Conservation (phyloP, 2,329 filamentous ascomycete species). For the Camillea tinctor region DNA sequence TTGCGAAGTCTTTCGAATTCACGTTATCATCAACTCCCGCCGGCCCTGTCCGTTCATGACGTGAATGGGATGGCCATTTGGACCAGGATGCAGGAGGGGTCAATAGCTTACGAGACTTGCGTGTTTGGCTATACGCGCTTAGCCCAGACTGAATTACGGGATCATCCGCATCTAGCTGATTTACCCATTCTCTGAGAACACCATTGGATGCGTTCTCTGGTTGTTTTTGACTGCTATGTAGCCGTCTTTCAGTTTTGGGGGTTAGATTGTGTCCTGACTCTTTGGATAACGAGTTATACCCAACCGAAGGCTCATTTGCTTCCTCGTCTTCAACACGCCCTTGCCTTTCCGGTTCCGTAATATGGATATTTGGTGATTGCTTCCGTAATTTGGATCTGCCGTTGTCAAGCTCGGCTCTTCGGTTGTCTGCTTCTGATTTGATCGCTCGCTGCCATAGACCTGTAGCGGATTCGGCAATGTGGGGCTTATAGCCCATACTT, state of each 20-base stretch:
- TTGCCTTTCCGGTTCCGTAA: not conserved
- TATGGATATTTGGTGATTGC: conserved; percentile 1
- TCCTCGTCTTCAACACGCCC: not conserved
- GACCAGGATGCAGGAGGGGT: conserved; percentile 33
- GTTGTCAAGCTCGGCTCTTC: not conserved
- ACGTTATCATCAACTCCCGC: conserved; percentile 28
- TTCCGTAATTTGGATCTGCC: not conserved
- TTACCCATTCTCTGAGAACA: conserved; percentile 30
- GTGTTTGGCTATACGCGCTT: conserved; percentile 7
- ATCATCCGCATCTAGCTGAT: conserved; percentile 25
- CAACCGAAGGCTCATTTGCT: not conserved
- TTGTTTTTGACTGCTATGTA: conserved; percentile 6
- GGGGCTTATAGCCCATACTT: conserved; percentile 4
- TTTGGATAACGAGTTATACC: not conserved
- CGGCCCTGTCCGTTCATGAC: conserved; percentile 26
- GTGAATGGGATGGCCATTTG: conserved; percentile 34
- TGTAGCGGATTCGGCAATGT: conserved; percentile 7
- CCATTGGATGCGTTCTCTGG: conserved; percentile 22
- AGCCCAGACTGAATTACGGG: conserved; percentile 7
- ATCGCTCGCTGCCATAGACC: conserved; percentile 13
- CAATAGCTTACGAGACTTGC: conserved; percentile 4
- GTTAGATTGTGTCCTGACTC: not conserved
- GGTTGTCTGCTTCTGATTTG: conserved; percentile 9
- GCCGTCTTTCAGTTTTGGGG: conserved; percentile 4
- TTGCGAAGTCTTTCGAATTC: conserved; percentile 26